Percentiles rank a stretch among this genome's conserved stretches.
These are phyloP conservation scores for Sequoia sempervirens DNA, from an alignment of 75 land plant species.

Conservation along the genomic window DNA sequence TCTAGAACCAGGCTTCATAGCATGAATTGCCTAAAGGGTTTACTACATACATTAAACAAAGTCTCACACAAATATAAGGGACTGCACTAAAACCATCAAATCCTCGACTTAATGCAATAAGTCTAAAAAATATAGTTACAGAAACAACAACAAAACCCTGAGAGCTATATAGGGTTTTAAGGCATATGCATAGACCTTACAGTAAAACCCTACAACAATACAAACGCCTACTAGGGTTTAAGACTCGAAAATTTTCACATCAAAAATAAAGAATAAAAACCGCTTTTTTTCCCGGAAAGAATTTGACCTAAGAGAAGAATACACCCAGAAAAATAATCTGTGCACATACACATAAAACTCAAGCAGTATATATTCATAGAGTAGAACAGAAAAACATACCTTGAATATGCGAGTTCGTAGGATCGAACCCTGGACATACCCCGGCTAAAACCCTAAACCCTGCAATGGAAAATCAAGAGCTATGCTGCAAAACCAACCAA, in stretches of 20 bases:
- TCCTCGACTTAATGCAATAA: background rate
- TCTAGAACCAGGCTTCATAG: too few relatives aligned
- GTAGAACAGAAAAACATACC: background rate
- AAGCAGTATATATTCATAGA: background rate
- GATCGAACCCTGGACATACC: background rate
- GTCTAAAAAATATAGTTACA: background rate
- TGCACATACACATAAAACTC: background rate
- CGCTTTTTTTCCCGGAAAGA: background rate
- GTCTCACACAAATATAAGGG: background rate
- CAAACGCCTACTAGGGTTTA: background rate
- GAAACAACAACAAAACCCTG: background rate
- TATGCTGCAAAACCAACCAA: background rate
- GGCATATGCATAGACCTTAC: background rate
- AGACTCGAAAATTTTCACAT: background rate
- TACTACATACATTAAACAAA: background rate
- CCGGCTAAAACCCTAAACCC: background rate
- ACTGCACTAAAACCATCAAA: background rate
- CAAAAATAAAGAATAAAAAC: background rate
- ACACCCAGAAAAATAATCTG: background rate
- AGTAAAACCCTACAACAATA: background rate
- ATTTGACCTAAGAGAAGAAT: background rate
- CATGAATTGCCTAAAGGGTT: too few relatives aligned
- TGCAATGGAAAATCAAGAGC: background rate
- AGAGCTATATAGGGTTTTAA: background rate
- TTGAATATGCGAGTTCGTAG: background rate